Evolutionary conservation across 352 stramenopile genomes (phyloP), one percentile per base, ranked within the genome.

Genomic region (Phytophthora constricta): DNA sequence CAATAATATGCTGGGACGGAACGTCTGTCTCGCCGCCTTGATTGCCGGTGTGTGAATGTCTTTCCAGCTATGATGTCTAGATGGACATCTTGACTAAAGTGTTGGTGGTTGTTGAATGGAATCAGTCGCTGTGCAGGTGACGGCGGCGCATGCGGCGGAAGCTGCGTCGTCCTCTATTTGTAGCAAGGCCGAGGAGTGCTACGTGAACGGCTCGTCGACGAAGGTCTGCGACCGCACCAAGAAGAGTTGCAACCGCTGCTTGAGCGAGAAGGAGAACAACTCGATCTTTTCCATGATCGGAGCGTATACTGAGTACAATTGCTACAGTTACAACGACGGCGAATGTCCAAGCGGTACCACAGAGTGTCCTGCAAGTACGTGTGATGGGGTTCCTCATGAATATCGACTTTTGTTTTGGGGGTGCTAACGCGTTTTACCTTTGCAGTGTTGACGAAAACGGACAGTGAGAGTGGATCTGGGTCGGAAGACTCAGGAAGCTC

Each of bases 211-310:
- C 20, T 72, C 52, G 26, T 67, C 65, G n/a, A 70, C 65, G 9
- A 85, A 80, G 54, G 66, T 78, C 14, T 89, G 80, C 62, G 55
- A 87, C 63, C 76, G 76, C 19, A 72, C 64, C 5, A 64, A 72
- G 42, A 71, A 70, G 41, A 76, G 67, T 33, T 89, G 80, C 54
- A 72, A 81, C n/a, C 76, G 62, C 28, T 89, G 80, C 33, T 20
- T 89, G 22, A 58, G 27, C 22, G 58, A 77, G 52, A 66, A 62
- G 28, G 52, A 79, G 16, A 72, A 54, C 28, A 54, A 77, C 28
- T 67, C 59, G 7, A 28, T 72, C 9, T 70, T 62, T 55, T 5
- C 66, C 9, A 41, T 19, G 5, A 4, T 82, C 28, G 53, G 74
- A 25, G 50, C 54, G n/a, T 67, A 16, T 25, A 75, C 67, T 19